phyloP scores from a whole-genome alignment of 2,329 filamentous ascomycete genomes.

The Rhexocercosporidium sp. region DNA sequence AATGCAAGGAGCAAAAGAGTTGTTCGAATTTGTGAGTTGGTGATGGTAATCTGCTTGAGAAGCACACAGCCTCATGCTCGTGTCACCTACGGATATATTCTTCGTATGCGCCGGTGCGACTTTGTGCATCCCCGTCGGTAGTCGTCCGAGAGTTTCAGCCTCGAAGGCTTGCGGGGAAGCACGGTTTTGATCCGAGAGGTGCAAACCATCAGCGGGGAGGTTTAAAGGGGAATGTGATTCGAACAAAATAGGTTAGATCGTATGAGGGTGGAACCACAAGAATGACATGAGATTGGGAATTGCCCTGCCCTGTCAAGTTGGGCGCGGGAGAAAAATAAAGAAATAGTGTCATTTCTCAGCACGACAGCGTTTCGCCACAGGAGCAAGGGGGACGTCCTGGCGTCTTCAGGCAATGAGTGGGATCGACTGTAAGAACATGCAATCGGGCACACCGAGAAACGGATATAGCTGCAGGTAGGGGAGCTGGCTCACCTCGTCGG shows the following conservation, averaged over 20 bases:
- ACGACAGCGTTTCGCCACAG: conserved; percentile 1
- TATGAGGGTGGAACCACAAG: not conserved
- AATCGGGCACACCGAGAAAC: not conserved
- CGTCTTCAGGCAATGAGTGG: not conserved
- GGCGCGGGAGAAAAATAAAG: not conserved
- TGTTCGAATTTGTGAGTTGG: not conserved
- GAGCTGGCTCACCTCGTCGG: not conserved
- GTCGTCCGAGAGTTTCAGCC: conserved; percentile 8
- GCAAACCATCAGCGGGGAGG: not conserved
- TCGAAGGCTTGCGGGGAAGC: conserved; percentile 6
- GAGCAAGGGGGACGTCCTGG: not conserved
- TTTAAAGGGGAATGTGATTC: not conserved
- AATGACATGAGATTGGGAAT: conserved; percentile 1
- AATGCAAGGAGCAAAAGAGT: conserved; percentile 12
- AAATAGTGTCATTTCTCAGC: not conserved
- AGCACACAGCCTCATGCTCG: conserved; percentile 1
- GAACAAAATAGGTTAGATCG: not conserved
- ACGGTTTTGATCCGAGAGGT: conserved; percentile 2
- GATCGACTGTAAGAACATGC: not conserved
- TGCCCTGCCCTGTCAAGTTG: not conserved
- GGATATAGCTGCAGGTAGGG: not conserved
- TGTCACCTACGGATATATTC: conserved; percentile 5
- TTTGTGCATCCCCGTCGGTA: conserved; percentile 6
- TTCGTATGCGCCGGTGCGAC: conserved; percentile 3
- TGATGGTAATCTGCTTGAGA: not conserved